Evolutionary conservation across 768 basidiomycete genomes (phyloP), one percentile per base, ranked within the genome.

Genomic region (Russula vinacea): DNA sequence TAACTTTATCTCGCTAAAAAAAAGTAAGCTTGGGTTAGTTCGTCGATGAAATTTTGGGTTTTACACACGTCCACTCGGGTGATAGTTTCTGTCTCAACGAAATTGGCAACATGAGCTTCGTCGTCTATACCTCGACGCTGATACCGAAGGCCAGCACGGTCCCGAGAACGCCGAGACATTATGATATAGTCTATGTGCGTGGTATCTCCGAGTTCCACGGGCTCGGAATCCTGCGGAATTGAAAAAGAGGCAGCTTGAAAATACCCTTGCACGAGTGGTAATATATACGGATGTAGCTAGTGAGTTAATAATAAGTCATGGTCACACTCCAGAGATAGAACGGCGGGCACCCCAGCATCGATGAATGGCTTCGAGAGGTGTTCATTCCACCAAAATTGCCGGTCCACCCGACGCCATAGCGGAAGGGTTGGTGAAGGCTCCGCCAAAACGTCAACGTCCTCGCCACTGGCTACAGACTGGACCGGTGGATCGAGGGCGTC

Each of bases 381-480:
- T 70, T 94, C 91, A 71, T 98, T 99, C 93, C 94, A 98, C 90
- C 94, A 98, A 73, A 92, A 98, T 49, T 90, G 87, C 53, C 83
- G 81, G 69, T 98, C 92, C 0, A 94, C 91, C 14, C 94, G 80
- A 32, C 94, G 82, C 94, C 96, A 98, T 4, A 98, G 80, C 0
- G 97, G 95, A 16, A 95, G 80, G 0, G 84, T 85, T 0, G 88
- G 78, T 65, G 84, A 80, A 0, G 93, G 92, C 73, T 97, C 94
- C 14, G 80, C 78, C 26, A 90, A 74, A 9, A 81, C 76, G 53
- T 86, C 81, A 16, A 81, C 74, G 37, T 79, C 79, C 53, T 74
- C 77, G 44, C 75, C 68, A 42, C 70, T 70, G 64, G 64, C 67
- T 45, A 65, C 65, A 75, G 77, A 22, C 61, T 66, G 50, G n/a